Conservation (phyloP, 192 early-diverging fungal species). For the Coemansia sp. region DNA sequence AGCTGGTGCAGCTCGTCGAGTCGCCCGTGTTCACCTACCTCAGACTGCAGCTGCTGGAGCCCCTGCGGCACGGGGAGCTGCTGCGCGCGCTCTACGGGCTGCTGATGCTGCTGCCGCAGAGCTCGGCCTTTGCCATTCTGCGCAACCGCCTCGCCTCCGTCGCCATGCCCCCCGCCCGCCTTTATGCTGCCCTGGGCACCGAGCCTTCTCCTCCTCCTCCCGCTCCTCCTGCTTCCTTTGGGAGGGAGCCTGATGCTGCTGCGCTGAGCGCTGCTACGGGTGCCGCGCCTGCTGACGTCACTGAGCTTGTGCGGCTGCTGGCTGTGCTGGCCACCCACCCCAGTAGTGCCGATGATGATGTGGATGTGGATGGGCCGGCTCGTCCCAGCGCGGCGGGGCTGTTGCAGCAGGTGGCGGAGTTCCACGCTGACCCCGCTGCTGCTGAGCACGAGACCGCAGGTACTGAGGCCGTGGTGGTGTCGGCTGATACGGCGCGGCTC, state of each 20-base stretch:
- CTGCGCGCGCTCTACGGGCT: constrained; percentile 94
- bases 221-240: neutral
- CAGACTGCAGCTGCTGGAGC: constrained; percentile 91
- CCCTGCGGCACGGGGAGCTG: constrained; percentile 83
- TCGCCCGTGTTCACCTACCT: constrained; percentile 97
- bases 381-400: constrained; percentile 1
- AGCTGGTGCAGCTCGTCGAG: constrained; percentile 96
- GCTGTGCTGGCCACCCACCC: neutral
- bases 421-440: constrained; percentile 5
- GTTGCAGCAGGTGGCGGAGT: constrained; percentile 26
- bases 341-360: neutral
- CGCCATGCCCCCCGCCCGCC: constrained; percentile 5
- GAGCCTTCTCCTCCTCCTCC: too few relatives aligned
- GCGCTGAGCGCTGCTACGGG: constrained; percentile 16
- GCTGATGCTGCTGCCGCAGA: constrained; percentile 97
- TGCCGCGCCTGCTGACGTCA: constrained; percentile 12
- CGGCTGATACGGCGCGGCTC: constrained; percentile 6
- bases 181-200: neutral
- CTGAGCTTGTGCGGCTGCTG: constrained; percentile 23
- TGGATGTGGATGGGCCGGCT: neutral
- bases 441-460: neutral
- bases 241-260: neutral
- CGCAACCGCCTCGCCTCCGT: constrained; percentile 92
- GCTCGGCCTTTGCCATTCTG: constrained; percentile 92
- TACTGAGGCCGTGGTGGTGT: neutral